Conservation (phyloP, 2,329 filamentous ascomycete species). For the Aspergillus candidus region DNA sequence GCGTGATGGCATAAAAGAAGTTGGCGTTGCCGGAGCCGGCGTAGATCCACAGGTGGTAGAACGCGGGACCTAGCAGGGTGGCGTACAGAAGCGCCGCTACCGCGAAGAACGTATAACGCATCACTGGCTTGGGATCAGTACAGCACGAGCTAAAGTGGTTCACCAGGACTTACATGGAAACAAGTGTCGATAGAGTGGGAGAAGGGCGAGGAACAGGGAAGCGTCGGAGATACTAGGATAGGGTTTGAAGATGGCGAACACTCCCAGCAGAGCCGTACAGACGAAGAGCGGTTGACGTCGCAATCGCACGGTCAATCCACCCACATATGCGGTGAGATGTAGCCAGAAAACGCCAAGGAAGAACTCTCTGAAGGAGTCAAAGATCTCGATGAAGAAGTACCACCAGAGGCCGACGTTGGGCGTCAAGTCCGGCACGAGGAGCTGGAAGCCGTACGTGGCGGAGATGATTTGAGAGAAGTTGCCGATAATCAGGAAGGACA, state of each 20-base stretch:
- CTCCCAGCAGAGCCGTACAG: slow-evolving; percentile 74
- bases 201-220: slow-evolving; percentile 72
- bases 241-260: slow-evolving; percentile 93
- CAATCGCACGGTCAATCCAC: slow-evolving; percentile 74
- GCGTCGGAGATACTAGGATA: slow-evolving; percentile 92
- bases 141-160: not conserved
- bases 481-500: slow-evolving; percentile 67
- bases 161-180: slow-evolving; percentile 61
- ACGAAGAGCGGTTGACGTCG: slow-evolving; percentile 82
- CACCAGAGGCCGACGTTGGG: slow-evolving; percentile 97
- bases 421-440: slow-evolving; percentile 84
- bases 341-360: slow-evolving; percentile 98
- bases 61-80: slow-evolving; percentile 82
- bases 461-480: slow-evolving; percentile 80
- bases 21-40: slow-evolving; percentile 97
- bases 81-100: slow-evolving; percentile 79
- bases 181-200: slow-evolving; percentile 83
- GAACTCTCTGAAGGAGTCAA: slow-evolving; percentile 94
- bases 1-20: slow-evolving; percentile 97
- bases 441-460: slow-evolving; percentile 87
- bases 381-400: slow-evolving; percentile 99
- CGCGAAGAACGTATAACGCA: slow-evolving; percentile 88
- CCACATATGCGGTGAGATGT: slow-evolving; percentile 84
- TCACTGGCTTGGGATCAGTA: slow-evolving; percentile 51
- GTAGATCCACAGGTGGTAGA: slow-evolving; percentile 97